Evolutionary conservation across 176 grass and related monocot genomes (phyloP).

Genomic region (Ensete glaucum): DNA sequence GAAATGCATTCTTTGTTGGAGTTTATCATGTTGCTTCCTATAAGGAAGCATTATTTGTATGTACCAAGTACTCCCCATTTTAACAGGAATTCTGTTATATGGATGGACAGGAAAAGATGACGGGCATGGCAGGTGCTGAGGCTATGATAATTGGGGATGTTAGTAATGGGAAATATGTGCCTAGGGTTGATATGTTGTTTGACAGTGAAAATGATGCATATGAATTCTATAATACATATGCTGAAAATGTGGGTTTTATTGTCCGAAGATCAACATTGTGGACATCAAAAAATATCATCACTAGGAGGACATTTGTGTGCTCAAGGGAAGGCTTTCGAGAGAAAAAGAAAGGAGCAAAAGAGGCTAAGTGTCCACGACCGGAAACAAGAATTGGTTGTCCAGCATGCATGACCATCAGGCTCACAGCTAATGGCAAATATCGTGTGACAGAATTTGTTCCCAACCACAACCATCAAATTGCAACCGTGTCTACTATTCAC

Average conservation of each 20-base stretch:
- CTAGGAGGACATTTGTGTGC: conserved; percentile 82
- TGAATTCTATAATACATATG: conserved; percentile 78
- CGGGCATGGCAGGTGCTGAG: conserved; percentile 20
- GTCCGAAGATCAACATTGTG: conserved; percentile 86
- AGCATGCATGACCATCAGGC: conserved; percentile 75
- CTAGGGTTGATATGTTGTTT: conserved; percentile 66
- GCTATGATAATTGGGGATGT: conserved; percentile 26
- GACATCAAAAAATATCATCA: conserved; percentile 92
- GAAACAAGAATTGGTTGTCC: conserved; percentile 84
- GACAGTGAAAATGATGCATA: conserved; percentile 67
- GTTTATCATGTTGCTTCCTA: neutral
- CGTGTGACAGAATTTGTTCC: conserved; percentile 74
- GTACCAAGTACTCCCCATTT: neutral
- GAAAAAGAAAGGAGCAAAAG: conserved; percentile 86
- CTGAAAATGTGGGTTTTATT: conserved; percentile 77
- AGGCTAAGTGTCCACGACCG: conserved; percentile 72
- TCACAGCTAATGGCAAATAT: conserved; percentile 84
- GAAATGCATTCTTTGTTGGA: neutral
- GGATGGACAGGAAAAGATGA: conserved; percentile 30
- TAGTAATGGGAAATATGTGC: conserved; percentile 40
- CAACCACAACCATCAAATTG: conserved; percentile 66
- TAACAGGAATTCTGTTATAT: conserved; percentile 23
- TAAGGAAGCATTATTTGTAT: neutral
- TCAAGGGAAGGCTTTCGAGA: conserved; percentile 86
- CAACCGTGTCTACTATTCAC: conserved; percentile 55